Evolutionary conservation across 2,329 filamentous ascomycete species (phyloP).

Genomic region (Leptodontidium sp.): DNA sequence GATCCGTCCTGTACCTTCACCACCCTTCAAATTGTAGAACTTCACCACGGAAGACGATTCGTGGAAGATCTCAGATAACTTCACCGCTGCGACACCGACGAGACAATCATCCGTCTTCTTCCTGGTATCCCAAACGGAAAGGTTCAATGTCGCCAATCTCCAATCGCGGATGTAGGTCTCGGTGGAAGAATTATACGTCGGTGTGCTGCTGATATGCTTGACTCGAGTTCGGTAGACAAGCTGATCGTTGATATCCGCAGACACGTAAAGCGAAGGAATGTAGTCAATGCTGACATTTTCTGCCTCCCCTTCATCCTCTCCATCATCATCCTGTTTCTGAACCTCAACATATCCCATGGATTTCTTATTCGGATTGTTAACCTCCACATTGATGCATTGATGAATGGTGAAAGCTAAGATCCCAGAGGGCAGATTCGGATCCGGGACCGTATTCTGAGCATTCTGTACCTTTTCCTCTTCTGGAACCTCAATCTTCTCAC

Average conservation of each 20-base stretch:
- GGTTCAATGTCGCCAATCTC: conserved; percentile 31
- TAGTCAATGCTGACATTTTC: conserved; percentile 35
- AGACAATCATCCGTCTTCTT: conserved; percentile 36
- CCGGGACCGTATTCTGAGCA: conserved; percentile 35
- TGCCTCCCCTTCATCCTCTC: conserved; percentile 30
- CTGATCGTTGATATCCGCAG: conserved; percentile 36
- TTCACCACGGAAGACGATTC: conserved; percentile 33
- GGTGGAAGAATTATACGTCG: conserved; percentile 33
- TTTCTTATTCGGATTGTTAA: conserved; percentile 35
- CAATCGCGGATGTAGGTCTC: conserved; percentile 36
- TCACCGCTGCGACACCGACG: conserved; percentile 33
- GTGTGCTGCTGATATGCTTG: conserved; percentile 32
- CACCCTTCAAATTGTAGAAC: conserved; percentile 36
- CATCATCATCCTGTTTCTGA: conserved; percentile 33
- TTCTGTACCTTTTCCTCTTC: conserved; percentile 33
- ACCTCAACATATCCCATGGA: conserved; percentile 36
- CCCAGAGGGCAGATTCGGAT: conserved; percentile 35
- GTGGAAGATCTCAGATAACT: conserved; percentile 35
- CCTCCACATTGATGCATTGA: conserved; percentile 36
- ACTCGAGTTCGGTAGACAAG: conserved; percentile 34
- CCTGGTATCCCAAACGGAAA: conserved; percentile 35
- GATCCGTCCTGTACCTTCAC: conserved; percentile 33
- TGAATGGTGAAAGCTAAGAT: conserved; percentile 36
- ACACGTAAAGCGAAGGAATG: conserved; percentile 36
- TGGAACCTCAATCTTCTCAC: conserved; percentile 30